Evolutionary conservation across 1,139 yeast species (phyloP), one percentile per base, ranked within the genome.

Genomic region (Meyerozyma athensensis): DNA sequence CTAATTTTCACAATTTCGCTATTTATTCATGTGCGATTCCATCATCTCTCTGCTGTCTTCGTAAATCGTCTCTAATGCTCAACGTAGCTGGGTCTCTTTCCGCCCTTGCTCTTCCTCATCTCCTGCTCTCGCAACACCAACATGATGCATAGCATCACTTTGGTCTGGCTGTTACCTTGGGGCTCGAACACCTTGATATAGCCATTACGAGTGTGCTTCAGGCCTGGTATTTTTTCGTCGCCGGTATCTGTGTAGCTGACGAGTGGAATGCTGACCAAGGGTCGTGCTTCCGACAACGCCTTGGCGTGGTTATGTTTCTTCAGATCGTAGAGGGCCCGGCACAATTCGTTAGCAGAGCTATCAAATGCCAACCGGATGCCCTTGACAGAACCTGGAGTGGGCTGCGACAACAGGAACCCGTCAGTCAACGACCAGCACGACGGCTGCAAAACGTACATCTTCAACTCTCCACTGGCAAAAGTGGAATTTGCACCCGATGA

Each of bases 121-220:
- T 68, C 72, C 44, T 64, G 72, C 39, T 66, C 72, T 33, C 71
- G 42, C 38, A 68, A 52, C 4, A 63, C 62, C 39, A 66, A 47
- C 43, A 67, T 42, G 6, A 66, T 49, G 34, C 63, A 54, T n/a
- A 54, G 43, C 22, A 66, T 36, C 19, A 62, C 54, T 41, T 59
- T 42, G 23, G 60, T 54, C 32, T 14, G 32, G 3, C 10, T 18
- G 9, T 52, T 53, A 38, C 52, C 48, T 7, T 57, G 35, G 5
- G 36, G 14, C 34, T 63, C 68, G 43, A 61, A 64, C 19, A 65
- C 37, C 35, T 56, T 57, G 3, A 67, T 52, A 9, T 49, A 44
- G 4, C 71, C 72, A 39, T 59, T 57, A n/a, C 52, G 48, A 6
- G 49, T 45, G 18, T 44, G 43, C 45, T 56, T 55, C 7, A 48